Percentiles rank a stretch among this genome's conserved stretches.
phyloP scores from a whole-genome alignment of 345 rosid genomes.

The Odontarrhena argentea region DNA sequence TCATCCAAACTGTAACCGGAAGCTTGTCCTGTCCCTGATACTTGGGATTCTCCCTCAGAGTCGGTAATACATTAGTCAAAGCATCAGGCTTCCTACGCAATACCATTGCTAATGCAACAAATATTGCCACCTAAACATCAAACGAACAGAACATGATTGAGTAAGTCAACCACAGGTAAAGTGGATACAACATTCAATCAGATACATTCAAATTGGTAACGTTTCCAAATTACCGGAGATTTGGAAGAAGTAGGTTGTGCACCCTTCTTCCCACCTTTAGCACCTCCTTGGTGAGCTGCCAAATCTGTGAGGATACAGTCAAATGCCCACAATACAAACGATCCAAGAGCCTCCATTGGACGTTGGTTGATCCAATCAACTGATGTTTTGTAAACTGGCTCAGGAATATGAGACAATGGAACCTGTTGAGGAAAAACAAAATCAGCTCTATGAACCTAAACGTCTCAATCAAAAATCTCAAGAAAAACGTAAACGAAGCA shows the following conservation, averaged over 20 bases:
- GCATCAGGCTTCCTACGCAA: slow-evolving; percentile 79
- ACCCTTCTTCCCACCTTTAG: slow-evolving; percentile 63
- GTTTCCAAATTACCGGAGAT: slow-evolving; percentile 50
- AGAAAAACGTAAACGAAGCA: not conserved
- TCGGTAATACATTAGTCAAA: slow-evolving; percentile 53
- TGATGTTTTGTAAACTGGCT: slow-evolving; percentile 66
- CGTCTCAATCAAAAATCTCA: not conserved
- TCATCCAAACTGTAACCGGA: slow-evolving; percentile 67
- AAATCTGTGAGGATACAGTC: slow-evolving; percentile 66
- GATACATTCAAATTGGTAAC: not conserved
- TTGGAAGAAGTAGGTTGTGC: slow-evolving; percentile 58
- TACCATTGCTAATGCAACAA: slow-evolving; percentile 74
- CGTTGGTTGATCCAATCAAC: slow-evolving; percentile 72
- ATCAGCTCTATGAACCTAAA: slow-evolving; percentile 9
- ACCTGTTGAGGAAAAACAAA: slow-evolving; percentile 42
- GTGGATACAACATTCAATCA: not conserved
- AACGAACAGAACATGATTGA: not conserved
- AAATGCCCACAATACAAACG: slow-evolving; percentile 65
- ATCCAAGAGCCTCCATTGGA: slow-evolving; percentile 58
- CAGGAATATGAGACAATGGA: slow-evolving; percentile 65
- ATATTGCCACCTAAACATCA: slow-evolving; percentile 64
- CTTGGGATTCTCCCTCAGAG: slow-evolving; percentile 60
- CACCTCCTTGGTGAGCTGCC: slow-evolving; percentile 51
- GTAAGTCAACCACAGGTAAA: not conserved
- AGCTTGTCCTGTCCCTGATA: slow-evolving; percentile 84